Evolutionary conservation across 2,329 filamentous ascomycete species (phyloP).

Genomic region (Phialemonium atrogriseum): DNA sequence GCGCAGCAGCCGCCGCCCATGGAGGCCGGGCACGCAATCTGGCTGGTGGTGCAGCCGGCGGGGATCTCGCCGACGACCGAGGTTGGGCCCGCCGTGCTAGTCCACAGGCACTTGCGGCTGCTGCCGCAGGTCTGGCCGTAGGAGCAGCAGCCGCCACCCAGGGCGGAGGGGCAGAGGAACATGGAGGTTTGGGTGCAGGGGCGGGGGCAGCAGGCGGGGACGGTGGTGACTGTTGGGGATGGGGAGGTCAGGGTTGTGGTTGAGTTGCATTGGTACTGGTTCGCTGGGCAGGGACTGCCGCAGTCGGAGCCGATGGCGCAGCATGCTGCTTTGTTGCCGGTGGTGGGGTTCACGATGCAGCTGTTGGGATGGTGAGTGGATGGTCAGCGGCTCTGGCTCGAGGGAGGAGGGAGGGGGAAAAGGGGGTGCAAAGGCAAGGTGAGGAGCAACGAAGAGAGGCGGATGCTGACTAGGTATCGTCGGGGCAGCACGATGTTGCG

Average conservation of each 20-base stretch:
- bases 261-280: conserved; percentile 19
- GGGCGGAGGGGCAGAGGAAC: conserved; percentile 22
- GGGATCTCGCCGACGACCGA: conserved; percentile 30
- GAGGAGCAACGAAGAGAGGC: too few relatives aligned
- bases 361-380: too few relatives aligned
- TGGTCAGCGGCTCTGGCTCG: too few relatives aligned
- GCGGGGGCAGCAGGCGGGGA: conserved; percentile 20
- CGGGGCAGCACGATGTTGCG: neutral
- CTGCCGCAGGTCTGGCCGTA: conserved; percentile 13
- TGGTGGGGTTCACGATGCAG: conserved; percentile 21
- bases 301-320: conserved; percentile 22
- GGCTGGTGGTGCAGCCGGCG: conserved; percentile 28
- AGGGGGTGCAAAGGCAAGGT: too few relatives aligned
- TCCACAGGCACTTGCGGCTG: conserved; percentile 9
- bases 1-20: conserved; percentile 45
- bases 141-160: conserved; percentile 19
- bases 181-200: conserved; percentile 18
- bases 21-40: conserved; percentile 33
- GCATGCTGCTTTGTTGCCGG: conserved; percentile 15
- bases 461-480: conserved; percentile 2
- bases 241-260: conserved; percentile 18
- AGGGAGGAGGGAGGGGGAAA: too few relatives aligned
- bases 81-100: conserved; percentile 15
- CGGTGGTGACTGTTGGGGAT: conserved; percentile 8
- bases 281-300: conserved; percentile 18